These are phyloP conservation scores for Suhomyces wounanorum DNA, from an alignment of 1,139 yeast genomes.

Conservation along the genomic window DNA sequence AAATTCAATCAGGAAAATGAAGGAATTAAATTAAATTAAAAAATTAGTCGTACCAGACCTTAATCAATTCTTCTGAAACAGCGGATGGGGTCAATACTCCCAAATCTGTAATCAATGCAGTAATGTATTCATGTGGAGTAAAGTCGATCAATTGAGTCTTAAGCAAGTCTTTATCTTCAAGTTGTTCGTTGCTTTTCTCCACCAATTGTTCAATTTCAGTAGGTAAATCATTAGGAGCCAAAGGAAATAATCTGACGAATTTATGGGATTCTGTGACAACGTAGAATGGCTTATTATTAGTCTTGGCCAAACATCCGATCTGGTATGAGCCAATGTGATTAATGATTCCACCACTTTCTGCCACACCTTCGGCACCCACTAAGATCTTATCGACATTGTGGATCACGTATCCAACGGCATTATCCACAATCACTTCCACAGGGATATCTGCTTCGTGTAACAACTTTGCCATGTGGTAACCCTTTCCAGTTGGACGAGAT, in stretches of 20 bases:
- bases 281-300: constrained; percentile 89
- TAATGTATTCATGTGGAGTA: constrained; percentile 93
- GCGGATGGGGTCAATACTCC: constrained; percentile 98
- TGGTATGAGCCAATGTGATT: constrained; percentile 96
- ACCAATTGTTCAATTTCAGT: constrained; percentile 47
- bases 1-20: neutral
- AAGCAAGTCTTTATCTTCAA: constrained; percentile 33
- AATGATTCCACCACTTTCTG: constrained; percentile 97
- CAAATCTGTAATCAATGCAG: constrained; percentile 93
- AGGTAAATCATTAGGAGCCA: constrained; percentile 91
- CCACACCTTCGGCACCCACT: constrained; percentile 99
- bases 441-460: constrained; percentile 84
- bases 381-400: constrained; percentile 90
- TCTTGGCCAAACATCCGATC: constrained; percentile 88
- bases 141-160: constrained; percentile 67
- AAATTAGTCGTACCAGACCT: constrained; percentile 91
- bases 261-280: constrained; percentile 95
- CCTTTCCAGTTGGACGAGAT: constrained; percentile 84
- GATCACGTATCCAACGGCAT: constrained; percentile 87
- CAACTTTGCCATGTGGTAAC: constrained; percentile 70
- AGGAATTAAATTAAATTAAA: neutral
- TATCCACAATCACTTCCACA: constrained; percentile 84
- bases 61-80: constrained; percentile 94
- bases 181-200: constrained; percentile 29
- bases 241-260: constrained; percentile 93